Percentiles rank a stretch among this genome's conserved stretches.
Conservation (phyloP, 129 eudicot species). For the Gnaphalium uliginosum region DNA sequence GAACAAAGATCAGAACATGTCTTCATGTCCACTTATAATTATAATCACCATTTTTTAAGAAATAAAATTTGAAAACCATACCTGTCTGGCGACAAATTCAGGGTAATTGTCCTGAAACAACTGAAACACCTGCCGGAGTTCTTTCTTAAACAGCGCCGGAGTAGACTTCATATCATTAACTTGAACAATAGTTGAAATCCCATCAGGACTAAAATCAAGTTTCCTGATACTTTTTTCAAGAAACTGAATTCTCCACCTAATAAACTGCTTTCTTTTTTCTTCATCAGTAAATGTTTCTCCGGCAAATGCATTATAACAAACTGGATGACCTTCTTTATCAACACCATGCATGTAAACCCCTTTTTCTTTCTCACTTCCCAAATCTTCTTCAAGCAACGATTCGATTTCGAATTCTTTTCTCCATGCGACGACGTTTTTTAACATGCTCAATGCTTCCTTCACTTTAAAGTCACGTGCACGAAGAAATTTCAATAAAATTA, state of each 20-base stretch:
- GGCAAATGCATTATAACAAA: slow-evolving; percentile 71
- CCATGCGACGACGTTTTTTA: slow-evolving; percentile 66
- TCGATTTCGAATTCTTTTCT: slow-evolving; percentile 71
- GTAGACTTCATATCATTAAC: slow-evolving; percentile 73
- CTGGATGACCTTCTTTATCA: slow-evolving; percentile 85
- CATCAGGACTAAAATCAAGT: slow-evolving; percentile 79
- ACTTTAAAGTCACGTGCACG: slow-evolving; percentile 79
- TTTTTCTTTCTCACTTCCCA: slow-evolving; percentile 53
- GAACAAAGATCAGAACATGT: slow-evolving; percentile 36
- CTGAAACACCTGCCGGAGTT: slow-evolving; percentile 74
- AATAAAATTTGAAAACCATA: slow-evolving; percentile 2
- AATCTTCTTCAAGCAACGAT: slow-evolving; percentile 48
- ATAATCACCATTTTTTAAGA: too few species aligned
- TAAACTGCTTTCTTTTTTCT: slow-evolving; percentile 59
- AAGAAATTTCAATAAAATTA: slow-evolving; percentile 65
- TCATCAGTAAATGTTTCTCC: slow-evolving; percentile 64
- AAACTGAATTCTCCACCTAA: slow-evolving; percentile 72
- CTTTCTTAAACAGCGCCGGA: slow-evolving; percentile 70
- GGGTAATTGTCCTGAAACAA: slow-evolving; percentile 89
- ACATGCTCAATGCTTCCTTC: slow-evolving; percentile 69
- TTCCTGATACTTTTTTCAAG: slow-evolving; percentile 69
- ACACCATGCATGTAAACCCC: slow-evolving; percentile 71
- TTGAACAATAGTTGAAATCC: slow-evolving; percentile 63
- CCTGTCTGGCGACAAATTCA: slow-evolving; percentile 93
- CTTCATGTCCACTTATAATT: slow-evolving; percentile 26